Evolutionary conservation across 169 alveolate species (phyloP).

Genomic region (Gregarina niphandrodes): DNA sequence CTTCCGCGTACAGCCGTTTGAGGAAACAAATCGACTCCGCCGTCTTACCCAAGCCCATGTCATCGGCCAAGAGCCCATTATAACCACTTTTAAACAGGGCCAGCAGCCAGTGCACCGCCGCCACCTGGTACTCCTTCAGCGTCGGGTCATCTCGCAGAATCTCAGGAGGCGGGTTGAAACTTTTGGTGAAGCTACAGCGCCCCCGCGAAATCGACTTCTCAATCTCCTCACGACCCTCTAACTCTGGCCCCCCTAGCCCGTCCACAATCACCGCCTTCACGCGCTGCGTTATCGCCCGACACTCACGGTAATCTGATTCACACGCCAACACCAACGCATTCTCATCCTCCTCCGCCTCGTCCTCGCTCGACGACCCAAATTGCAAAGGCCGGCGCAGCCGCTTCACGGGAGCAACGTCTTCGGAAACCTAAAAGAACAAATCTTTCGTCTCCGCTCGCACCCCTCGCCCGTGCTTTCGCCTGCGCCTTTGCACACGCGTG

Average conservation of each 20-base stretch:
- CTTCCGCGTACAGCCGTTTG: constrained; percentile 15
- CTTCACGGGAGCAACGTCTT: too few relatives aligned
- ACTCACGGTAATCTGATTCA: not conserved
- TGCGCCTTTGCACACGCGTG: too few relatives aligned
- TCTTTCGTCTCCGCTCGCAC: too few relatives aligned
- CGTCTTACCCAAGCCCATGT: constrained; percentile 42
- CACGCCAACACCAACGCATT: not conserved
- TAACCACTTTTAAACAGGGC: constrained; percentile 35
- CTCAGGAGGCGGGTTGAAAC: constrained; percentile 1
- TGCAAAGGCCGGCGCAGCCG: too few relatives aligned
- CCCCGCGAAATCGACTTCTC: constrained; percentile 6
- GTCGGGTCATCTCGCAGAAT: constrained; percentile 5
- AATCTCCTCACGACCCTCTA: not conserved
- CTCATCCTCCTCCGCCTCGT: not conserved
- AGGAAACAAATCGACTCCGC: constrained; percentile 21
- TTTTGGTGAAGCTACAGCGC: constrained; percentile 8
- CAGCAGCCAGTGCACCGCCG: constrained; percentile 45
- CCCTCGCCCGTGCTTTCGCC: too few relatives aligned
- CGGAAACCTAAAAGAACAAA: too few relatives aligned
- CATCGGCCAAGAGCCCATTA: constrained; percentile 52
- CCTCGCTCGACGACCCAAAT: too few relatives aligned
- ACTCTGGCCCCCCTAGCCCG: constrained; percentile 10
- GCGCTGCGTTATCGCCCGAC: constrained; percentile 4
- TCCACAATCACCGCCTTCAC: constrained; percentile 8
- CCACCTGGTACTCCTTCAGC: constrained; percentile 41